phyloP scores from a whole-genome alignment of 768 basidiomycete genomes.

The Boletus coccyginus region DNA sequence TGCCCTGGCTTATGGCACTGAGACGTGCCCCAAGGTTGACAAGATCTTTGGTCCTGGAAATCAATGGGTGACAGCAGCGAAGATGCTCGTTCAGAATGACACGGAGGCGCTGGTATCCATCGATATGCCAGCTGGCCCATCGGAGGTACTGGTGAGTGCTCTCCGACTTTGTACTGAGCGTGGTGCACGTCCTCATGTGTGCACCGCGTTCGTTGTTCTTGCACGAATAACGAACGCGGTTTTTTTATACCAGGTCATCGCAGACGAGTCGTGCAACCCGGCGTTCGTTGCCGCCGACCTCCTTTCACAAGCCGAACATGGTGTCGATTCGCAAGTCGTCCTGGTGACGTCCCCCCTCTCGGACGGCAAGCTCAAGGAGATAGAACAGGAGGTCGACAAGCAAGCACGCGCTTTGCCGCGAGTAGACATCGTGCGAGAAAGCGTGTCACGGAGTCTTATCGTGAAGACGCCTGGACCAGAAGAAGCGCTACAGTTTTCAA shows the following conservation, averaged over 20 bases:
- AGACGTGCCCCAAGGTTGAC: slow-evolving; percentile 95
- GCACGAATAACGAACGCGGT: slow-evolving; percentile 32
- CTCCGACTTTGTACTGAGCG: slow-evolving; percentile 40
- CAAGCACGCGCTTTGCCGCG: slow-evolving; percentile 87
- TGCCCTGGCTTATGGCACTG: slow-evolving; percentile 94
- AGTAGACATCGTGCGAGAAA: slow-evolving; percentile 87
- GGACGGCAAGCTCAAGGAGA: slow-evolving; percentile 56
- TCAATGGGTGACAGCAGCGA: slow-evolving; percentile 99
- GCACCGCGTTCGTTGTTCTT: slow-evolving; percentile 43
- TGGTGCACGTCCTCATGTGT: slow-evolving; percentile 60
- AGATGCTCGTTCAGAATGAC: slow-evolving; percentile 99
- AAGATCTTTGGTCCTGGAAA: slow-evolving; percentile 99
- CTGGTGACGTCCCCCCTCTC: slow-evolving; percentile 78
- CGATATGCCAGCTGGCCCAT: slow-evolving; percentile 99
- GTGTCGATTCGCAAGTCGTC: slow-evolving; percentile 96
- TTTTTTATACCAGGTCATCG: slow-evolving; percentile 69
- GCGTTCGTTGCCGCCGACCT: slow-evolving; percentile 96
- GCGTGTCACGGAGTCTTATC: slow-evolving; percentile 87
- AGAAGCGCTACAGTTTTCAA: slow-evolving; percentile 85
- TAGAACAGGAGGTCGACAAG: slow-evolving; percentile 81
- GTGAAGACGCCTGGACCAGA: slow-evolving; percentile 64
- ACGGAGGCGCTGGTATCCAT: slow-evolving; percentile 95
- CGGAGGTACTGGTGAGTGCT: slow-evolving; percentile 81
- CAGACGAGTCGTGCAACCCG: slow-evolving; percentile 82
- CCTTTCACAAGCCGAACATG: slow-evolving; percentile 97